These are phyloP conservation scores for Xerocomus minutiporus DNA, from an alignment of 1,284 basidiomycete species.

Conservation along the genomic window DNA sequence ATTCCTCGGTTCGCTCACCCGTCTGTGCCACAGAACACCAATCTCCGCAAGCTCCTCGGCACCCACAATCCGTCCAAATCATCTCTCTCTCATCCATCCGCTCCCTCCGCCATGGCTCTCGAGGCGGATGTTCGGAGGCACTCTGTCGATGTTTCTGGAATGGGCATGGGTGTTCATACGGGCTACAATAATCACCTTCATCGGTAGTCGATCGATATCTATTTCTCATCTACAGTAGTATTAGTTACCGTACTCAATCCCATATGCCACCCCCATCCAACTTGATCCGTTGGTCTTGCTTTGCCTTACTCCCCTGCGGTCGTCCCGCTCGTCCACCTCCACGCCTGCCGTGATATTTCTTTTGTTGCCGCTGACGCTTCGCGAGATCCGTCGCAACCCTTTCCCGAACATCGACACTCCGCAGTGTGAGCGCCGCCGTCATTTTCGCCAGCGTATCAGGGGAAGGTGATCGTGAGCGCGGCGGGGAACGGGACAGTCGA, in stretches of 20 bases:
- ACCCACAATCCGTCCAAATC: constrained; percentile 22
- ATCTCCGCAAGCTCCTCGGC: constrained; percentile 30
- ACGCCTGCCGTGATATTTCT: constrained; percentile 72
- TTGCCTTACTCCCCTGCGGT: constrained; percentile 80
- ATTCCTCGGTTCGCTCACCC: background rate
- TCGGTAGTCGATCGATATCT: constrained; percentile 2
- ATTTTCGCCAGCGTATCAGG: constrained; percentile 35
- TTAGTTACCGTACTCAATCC: constrained; percentile 38
- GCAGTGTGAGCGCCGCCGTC: constrained; percentile 30
- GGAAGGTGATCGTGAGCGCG: constrained; percentile 42
- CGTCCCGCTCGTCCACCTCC: constrained; percentile 62
- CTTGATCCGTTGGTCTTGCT: constrained; percentile 66
- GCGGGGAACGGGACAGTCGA: constrained; percentile 43
- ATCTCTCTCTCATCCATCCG: constrained; percentile 23
- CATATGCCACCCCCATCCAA: constrained; percentile 60
- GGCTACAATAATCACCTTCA: constrained; percentile 9
- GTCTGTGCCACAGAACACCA: constrained; percentile 24
- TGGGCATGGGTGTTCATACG: constrained; percentile 27
- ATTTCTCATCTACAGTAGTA: constrained; percentile 7
- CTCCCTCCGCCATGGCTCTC: constrained; percentile 27
- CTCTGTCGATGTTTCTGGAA: constrained; percentile 31
- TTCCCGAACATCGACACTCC: constrained; percentile 41
- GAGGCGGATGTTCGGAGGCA: constrained; percentile 32
- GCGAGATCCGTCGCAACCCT: constrained; percentile 63
- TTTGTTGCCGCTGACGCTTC: constrained; percentile 61